Evolutionary conservation across 2,329 filamentous ascomycete species (phyloP).

Genomic region (Phaeosphaeriaceae sp.): DNA sequence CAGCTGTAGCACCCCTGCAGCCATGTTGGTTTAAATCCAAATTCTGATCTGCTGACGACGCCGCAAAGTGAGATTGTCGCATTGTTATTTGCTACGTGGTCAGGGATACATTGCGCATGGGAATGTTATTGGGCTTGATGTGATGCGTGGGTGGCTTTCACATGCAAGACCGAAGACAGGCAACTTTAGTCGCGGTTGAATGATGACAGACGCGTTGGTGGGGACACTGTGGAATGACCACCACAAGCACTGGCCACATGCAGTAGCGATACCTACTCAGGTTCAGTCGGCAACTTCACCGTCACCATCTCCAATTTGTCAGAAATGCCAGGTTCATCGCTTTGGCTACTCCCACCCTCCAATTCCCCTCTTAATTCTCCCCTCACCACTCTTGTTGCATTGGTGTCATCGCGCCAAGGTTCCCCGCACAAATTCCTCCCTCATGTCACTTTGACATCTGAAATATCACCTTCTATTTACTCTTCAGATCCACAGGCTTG

Average conservation of each 20-base stretch:
- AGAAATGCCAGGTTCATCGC: slow-evolving; percentile 51
- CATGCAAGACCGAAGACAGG: slow-evolving; percentile 11
- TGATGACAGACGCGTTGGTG: too few relatives aligned
- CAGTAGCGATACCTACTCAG: slow-evolving; percentile 11
- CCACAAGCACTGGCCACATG: slow-evolving; percentile 13
- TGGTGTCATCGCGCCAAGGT: slow-evolving; percentile 41
- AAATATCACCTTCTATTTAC: slow-evolving; percentile 36
- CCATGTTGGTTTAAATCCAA: slow-evolving; percentile 29
- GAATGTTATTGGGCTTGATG: slow-evolving; percentile 9
- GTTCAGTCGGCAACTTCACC: background rate
- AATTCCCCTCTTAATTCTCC: slow-evolving; percentile 36
- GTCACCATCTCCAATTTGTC: background rate
- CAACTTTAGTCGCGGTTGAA: background rate
- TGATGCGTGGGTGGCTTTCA: slow-evolving; percentile 18
- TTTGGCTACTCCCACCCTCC: slow-evolving; percentile 52
- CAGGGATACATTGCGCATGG: slow-evolving; percentile 25
- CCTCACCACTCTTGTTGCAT: slow-evolving; percentile 44
- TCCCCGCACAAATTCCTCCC: slow-evolving; percentile 50
- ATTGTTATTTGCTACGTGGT: slow-evolving; percentile 32
- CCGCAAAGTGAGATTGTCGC: slow-evolving; percentile 26
- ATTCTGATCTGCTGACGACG: slow-evolving; percentile 18
- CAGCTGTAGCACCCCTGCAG: slow-evolving; percentile 12
- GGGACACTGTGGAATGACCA: too few relatives aligned
- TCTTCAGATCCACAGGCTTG: slow-evolving; percentile 43
- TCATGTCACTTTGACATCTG: slow-evolving; percentile 52